Evolutionary conservation across 2,329 filamentous ascomycete genomes (phyloP).

Genomic region (Conoideocrella luteorostrata): DNA sequence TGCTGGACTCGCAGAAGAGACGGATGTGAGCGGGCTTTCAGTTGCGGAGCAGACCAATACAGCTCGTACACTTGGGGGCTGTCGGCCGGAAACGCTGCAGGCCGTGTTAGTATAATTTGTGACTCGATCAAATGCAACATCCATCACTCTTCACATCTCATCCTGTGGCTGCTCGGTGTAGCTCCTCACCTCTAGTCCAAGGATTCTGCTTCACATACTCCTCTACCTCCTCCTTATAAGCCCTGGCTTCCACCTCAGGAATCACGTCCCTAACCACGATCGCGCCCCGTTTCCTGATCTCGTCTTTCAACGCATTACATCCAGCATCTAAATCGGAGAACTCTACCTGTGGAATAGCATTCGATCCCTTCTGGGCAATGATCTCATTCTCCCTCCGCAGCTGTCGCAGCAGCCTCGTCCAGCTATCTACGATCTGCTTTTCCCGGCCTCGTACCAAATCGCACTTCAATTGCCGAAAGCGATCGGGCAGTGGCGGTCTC

Average conservation of each 20-base stretch:
- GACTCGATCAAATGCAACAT: too few species aligned
- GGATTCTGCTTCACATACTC: constrained; percentile 61
- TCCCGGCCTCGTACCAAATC: constrained; percentile 45
- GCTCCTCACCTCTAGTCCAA: constrained; percentile 43
- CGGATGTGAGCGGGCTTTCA: constrained; percentile 60
- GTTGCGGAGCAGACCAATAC: constrained; percentile 67
- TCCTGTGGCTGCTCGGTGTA: too few species aligned
- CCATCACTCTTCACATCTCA: too few species aligned
- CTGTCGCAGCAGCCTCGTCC: constrained; percentile 39
- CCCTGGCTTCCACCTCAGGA: constrained; percentile 53
- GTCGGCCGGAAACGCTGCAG: constrained; percentile 55
- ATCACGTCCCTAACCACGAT: constrained; percentile 62
- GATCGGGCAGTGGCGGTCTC: constrained; percentile 41
- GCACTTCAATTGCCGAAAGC: constrained; percentile 52
- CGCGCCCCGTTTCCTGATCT: constrained; percentile 55
- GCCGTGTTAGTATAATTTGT: neutral
- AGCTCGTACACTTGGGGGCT: constrained; percentile 68
- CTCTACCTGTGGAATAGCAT: constrained; percentile 46
- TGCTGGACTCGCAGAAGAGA: constrained; percentile 55
- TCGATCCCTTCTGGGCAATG: constrained; percentile 37
- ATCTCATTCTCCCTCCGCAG: constrained; percentile 41
- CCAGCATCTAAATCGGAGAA: constrained; percentile 38
- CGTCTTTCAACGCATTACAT: constrained; percentile 29
- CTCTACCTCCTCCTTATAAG: constrained; percentile 58
- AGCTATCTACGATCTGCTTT: constrained; percentile 38